These are phyloP conservation scores for Millerozyma miso DNA, from an alignment of 805 yeast species.

Conservation along the genomic window DNA sequence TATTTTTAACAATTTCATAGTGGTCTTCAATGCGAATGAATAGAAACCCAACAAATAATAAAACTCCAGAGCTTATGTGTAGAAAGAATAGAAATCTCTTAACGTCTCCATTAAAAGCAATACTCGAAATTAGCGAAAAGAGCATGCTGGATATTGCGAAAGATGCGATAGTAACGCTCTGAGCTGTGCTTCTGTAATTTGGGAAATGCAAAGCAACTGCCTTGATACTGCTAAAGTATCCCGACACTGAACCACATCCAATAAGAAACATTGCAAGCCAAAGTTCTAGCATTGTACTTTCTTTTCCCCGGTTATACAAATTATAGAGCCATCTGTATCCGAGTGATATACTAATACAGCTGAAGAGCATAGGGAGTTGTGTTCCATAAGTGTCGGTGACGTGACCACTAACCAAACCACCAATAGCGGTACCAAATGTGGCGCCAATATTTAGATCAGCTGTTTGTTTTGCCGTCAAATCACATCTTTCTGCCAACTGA, in stretches of 20 bases:
- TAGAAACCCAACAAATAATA: conserved; percentile 24
- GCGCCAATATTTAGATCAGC: conserved; percentile 29
- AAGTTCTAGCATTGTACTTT: conserved; percentile 11
- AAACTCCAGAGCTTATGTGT: conserved; percentile 17
- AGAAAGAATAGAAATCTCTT: conserved; percentile 20
- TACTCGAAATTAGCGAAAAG: conserved; percentile 18
- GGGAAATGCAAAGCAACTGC: conserved; percentile 33
- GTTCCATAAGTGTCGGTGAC: conserved; percentile 31
- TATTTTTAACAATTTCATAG: conserved; percentile 10
- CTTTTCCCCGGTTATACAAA: conserved; percentile 17
- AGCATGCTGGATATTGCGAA: conserved; percentile 32
- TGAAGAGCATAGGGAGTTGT: conserved; percentile 27
- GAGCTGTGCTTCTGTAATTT: conserved; percentile 29
- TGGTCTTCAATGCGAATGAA: conserved; percentile 29
- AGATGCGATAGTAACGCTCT: conserved; percentile 32
- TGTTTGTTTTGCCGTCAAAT: conserved; percentile 22
- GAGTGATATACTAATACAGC: conserved; percentile 17
- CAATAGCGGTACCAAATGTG: conserved; percentile 29
- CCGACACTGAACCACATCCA: conserved; percentile 31
- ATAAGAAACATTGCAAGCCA: conserved; percentile 25
- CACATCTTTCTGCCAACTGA: conserved; percentile 27
- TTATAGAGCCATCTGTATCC: conserved; percentile 27
- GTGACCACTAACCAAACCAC: conserved; percentile 30
- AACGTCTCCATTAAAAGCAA: conserved; percentile 19
- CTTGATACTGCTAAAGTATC: conserved; percentile 30